A percentile compares a stretch with the other conserved stretches of the same genome.
These are phyloP conservation scores for Ceratobasidium sp. DNA, from an alignment of 1,284 basidiomycete species.

Conservation along the genomic window DNA sequence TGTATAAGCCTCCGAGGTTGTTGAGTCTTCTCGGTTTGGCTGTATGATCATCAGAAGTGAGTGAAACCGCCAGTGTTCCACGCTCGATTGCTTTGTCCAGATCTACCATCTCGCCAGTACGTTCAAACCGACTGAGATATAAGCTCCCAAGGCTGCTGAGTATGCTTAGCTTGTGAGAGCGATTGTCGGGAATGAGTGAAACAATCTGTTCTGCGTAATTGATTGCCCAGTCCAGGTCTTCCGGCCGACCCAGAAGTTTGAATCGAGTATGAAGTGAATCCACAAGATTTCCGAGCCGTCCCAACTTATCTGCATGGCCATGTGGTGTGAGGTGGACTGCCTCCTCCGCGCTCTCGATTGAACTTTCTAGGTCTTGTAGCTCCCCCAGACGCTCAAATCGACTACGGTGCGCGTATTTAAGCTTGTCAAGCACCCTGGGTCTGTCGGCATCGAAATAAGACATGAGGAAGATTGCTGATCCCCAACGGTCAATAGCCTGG, in stretches of 20 bases:
- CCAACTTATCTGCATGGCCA: no score
- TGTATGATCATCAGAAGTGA: not conserved
- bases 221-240: not conserved
- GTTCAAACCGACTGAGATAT: not conserved
- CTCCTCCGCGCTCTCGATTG: no score
- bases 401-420: no score
- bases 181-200: not conserved
- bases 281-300: not conserved
- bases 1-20: not conserved
- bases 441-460: no score
- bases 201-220: not conserved
- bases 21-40: not conserved
- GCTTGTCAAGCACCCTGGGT: no score
- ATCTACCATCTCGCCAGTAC: not conserved
- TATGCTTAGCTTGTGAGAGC: no score
- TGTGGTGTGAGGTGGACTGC: no score
- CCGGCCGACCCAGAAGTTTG: not conserved
- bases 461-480: no score
- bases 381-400: not conserved
- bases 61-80: not conserved
- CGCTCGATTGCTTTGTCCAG: not conserved
- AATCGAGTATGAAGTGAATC: not conserved
- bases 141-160: not conserved
- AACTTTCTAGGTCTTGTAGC: not conserved
- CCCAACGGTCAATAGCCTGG: no score